Evolutionary conservation across 805 yeast species (phyloP).

Genomic region (Metschnikowia matae): DNA sequence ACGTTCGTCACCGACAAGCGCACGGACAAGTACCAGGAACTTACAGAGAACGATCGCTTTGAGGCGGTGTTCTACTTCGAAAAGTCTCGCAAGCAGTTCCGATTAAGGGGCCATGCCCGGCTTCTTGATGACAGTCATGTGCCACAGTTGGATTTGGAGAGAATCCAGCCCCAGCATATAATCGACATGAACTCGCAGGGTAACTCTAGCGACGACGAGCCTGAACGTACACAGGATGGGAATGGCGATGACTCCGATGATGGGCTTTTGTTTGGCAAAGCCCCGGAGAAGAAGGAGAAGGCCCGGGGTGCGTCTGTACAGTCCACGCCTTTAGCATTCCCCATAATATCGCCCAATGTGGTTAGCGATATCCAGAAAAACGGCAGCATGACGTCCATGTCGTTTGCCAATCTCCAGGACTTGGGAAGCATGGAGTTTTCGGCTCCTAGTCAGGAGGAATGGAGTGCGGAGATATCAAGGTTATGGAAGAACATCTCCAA

Average conservation of each 20-base stretch:
- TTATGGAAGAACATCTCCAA: conserved; percentile 63
- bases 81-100: conserved; percentile 58
- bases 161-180: conserved; percentile 25
- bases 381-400: conserved; percentile 20
- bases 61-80: conserved; percentile 78
- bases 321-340: conserved; percentile 21
- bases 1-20: conserved; percentile 71
- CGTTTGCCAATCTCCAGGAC: conserved; percentile 28
- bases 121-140: conserved; percentile 29
- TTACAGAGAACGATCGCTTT: conserved; percentile 48
- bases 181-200: conserved; percentile 17
- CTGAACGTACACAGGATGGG: neutral
- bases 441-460: conserved; percentile 59
- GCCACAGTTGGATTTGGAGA: conserved; percentile 32
- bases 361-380: conserved; percentile 18
- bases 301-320: conserved; percentile 7
- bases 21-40: conserved; percentile 57
- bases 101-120: conserved; percentile 66
- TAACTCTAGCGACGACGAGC: conserved; percentile 17
- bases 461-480: conserved; percentile 59
- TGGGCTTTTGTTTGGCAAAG: conserved; percentile 11
- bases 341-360: conserved; percentile 28
- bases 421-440: conserved; percentile 21
- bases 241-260: conserved; percentile 9
- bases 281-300: neutral